Evolutionary conservation across 2,329 filamentous ascomycete genomes (phyloP).

Genomic region (Aschersonia sp.): DNA sequence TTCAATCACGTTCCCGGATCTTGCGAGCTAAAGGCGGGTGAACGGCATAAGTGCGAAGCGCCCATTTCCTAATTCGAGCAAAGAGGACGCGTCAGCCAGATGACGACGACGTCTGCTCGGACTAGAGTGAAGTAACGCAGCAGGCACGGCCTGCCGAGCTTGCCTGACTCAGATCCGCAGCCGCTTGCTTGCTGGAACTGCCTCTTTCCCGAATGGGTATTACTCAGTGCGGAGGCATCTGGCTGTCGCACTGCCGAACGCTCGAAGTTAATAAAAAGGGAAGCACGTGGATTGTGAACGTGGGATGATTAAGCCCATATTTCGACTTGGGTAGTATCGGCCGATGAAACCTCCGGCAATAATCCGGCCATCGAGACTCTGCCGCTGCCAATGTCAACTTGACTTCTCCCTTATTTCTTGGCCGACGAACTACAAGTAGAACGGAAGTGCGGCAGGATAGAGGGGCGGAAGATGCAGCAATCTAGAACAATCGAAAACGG

Average conservation of each 20-base stretch:
- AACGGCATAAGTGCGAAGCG: not conserved
- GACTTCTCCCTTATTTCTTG: not conserved
- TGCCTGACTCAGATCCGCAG: too few relatives aligned
- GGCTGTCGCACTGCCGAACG: too few relatives aligned
- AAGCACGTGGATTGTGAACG: too few relatives aligned
- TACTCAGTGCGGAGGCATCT: too few relatives aligned
- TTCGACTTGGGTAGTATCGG: not conserved
- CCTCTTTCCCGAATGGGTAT: too few relatives aligned
- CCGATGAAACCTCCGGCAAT: not conserved
- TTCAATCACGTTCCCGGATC: too few relatives aligned
- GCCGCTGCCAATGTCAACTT: not conserved
- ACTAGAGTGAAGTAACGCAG: not conserved
- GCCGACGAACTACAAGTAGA: not conserved
- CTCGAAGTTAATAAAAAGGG: too few relatives aligned
- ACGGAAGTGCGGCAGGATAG: not conserved
- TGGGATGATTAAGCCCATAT: too few relatives aligned
- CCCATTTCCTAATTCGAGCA: not conserved
- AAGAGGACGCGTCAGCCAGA: not conserved
- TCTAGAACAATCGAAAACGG: too few relatives aligned
- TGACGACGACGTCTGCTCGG: not conserved
- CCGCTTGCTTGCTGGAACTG: too few relatives aligned
- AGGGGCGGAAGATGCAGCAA: not conserved
- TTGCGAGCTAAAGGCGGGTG: not conserved
- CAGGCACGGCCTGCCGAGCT: too few relatives aligned
- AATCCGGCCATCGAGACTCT: not conserved